Evolutionary conservation across 2,329 filamentous ascomycete genomes (phyloP), one percentile per base, ranked within the genome.

Genomic region (Lachnellula suecica): DNA sequence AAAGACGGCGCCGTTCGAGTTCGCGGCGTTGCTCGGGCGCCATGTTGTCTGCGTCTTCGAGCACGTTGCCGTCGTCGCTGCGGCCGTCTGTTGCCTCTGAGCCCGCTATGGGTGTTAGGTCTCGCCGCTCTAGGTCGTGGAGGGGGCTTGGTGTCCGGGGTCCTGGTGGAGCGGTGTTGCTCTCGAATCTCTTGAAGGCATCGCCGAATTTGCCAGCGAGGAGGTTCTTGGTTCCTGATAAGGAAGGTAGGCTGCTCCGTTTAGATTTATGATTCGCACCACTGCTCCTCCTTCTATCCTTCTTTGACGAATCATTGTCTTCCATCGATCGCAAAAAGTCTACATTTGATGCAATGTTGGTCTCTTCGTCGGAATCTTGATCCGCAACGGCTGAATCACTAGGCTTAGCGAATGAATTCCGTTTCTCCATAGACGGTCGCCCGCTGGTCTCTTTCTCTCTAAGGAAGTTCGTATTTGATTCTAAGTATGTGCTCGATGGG

Each of bases 121-220:
- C 71, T n/a, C 63, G 64, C 31, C 72, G 70, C 42, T 76, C 74
- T n/a, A 66, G 61, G 23, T 66, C 66, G 20, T 68, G 65, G 7
- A 67, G 60, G 2, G 72, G 61, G 71, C 78, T 70, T 69, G 76
- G 54, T 66, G 77, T 59, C 72, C 78, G 24, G 70, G 63, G 48
- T 76, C 75, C 61, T 8, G 63, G 52, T 7, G 59, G 53, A 75
- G 69, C 4, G 60, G 54, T 41, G 58, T 63, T 65, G 27, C 61
- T 78, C 69, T 99, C 94, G 61, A 97, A 97, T 5, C 88, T 82
- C 65, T 93, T 91, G 73, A 97, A 97, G 3, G 93, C 92, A 63
- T 97, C 92, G 1, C 92, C 91, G 68, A 97, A 97, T 61, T 88
- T 91, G 22, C 91, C 89, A 4, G 85, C 87, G n/a, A 97, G 76